Conservation (phyloP, 2,329 filamentous ascomycete species). For the Drechslerella coelobrocha region DNA sequence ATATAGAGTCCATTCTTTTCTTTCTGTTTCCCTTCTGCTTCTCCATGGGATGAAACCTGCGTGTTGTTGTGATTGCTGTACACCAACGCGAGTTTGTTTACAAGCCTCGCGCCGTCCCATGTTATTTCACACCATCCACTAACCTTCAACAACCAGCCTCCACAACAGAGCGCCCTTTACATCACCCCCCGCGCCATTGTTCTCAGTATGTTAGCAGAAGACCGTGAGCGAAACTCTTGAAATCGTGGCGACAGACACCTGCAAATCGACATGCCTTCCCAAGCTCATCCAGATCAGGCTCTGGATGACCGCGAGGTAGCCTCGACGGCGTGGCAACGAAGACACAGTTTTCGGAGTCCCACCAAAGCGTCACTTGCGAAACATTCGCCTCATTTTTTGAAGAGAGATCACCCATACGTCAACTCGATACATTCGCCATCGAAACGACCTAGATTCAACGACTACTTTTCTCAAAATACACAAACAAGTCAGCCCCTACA, state of each 20-base stretch:
- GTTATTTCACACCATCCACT: not conserved
- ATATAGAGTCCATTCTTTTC: not conserved
- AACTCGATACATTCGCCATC: constrained; percentile 8
- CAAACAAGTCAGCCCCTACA: not conserved
- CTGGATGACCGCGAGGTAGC: not conserved
- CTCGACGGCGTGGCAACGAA: not conserved
- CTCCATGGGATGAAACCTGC: too few species aligned
- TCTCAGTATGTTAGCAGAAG: not conserved
- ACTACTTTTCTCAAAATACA: not conserved
- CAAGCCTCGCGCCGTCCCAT: not conserved
- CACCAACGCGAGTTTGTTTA: not conserved
- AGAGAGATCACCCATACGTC: constrained; percentile 16
- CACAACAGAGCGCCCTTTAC: not conserved
- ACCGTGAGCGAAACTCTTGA: too few species aligned
- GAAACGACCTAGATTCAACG: constrained; percentile 27
- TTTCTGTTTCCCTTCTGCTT: not conserved
- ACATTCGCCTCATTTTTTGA: constrained; percentile 14
- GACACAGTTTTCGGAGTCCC: constrained; percentile 7
- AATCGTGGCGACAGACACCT: too few species aligned
- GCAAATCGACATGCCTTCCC: not conserved
- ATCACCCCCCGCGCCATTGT: too few species aligned
- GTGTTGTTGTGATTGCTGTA: not conserved
- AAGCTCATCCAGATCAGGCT: not conserved
- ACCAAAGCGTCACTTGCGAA: constrained; percentile 15
- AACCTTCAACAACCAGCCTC: not conserved